Percentiles rank a stretch among this genome's conserved stretches.
phyloP scores from a whole-genome alignment of 768 basidiomycete species.

The Psilocybe cyanescens region DNA sequence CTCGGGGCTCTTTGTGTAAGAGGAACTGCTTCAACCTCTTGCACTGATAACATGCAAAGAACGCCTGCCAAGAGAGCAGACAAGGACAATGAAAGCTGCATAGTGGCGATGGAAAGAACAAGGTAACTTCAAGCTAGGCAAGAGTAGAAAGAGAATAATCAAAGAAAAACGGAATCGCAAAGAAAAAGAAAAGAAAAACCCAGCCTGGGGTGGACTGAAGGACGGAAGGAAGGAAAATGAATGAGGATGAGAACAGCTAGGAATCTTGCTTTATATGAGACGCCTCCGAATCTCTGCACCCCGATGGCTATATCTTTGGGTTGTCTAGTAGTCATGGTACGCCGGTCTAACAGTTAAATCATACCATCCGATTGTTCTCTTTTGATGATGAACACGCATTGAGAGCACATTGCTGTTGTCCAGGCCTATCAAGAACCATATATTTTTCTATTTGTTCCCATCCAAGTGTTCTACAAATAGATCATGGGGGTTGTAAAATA shows the following conservation, averaged over 20 bases:
- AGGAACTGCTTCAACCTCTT: conserved; percentile 48
- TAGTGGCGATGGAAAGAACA: conserved; percentile 29
- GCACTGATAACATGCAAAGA: conserved; percentile 42
- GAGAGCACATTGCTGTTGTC: not conserved
- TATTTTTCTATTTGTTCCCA: not conserved
- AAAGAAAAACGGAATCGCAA: conserved; percentile 31
- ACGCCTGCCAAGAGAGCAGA: conserved; percentile 57
- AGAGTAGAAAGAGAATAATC: conserved; percentile 22
- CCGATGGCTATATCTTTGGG: not conserved
- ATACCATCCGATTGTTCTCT: not conserved
- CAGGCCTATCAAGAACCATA: not conserved
- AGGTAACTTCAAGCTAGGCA: conserved; percentile 9
- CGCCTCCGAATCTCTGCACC: not conserved
- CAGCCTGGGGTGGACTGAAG: conserved; percentile 23
- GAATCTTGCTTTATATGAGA: conserved; percentile 10
- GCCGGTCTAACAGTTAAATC: not conserved
- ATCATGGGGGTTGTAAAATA: not conserved
- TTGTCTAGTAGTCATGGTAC: not conserved
- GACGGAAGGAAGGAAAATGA: conserved; percentile 15
- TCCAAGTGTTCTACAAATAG: not conserved
- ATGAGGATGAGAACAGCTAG: conserved; percentile 1
- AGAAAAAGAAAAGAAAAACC: conserved; percentile 27
- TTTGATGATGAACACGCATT: not conserved
- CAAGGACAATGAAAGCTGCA: conserved; percentile 60
- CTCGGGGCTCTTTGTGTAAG: conserved; percentile 32